These are phyloP conservation scores for Coniferiporia sulphurascens DNA, from an alignment of 1,284 basidiomycete genomes.

Conservation along the genomic window DNA sequence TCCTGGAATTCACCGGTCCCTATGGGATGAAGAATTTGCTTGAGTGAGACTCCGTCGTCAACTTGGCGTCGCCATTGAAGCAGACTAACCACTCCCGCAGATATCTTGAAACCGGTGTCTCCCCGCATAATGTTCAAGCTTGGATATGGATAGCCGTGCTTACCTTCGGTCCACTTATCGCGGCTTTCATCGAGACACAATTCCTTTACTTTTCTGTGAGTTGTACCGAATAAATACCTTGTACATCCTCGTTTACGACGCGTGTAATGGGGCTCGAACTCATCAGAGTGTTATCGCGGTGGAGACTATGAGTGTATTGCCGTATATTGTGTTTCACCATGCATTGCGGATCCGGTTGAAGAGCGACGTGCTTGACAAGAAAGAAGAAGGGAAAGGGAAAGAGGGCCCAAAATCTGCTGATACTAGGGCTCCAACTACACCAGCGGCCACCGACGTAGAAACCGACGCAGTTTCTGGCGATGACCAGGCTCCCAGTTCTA, in stretches of 20 bases:
- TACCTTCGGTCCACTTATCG: slow-evolving; percentile 7
- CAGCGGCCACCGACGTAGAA: slow-evolving; percentile 6
- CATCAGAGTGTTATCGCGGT: not conserved
- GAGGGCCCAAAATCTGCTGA: not conserved
- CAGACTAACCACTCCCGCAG: too few species aligned
- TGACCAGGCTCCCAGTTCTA: too few species aligned
- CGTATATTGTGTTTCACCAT: slow-evolving; percentile 39
- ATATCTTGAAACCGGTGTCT: too few species aligned
- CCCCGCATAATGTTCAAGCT: not conserved
- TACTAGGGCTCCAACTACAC: not conserved
- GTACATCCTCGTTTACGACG: not conserved
- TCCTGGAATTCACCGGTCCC: too few species aligned
- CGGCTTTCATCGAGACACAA: slow-evolving; percentile 8
- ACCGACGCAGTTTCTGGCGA: not conserved
- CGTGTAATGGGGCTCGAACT: too few species aligned
- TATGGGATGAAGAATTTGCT: too few species aligned
- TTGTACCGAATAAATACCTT: not conserved
- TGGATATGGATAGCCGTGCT: slow-evolving; percentile 17
- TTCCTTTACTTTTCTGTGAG: slow-evolving; percentile 7
- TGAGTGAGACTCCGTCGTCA: too few species aligned
- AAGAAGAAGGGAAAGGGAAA: not conserved
- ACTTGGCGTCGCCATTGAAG: too few species aligned
- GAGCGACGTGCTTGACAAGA: not conserved
- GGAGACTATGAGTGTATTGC: slow-evolving; percentile 33
- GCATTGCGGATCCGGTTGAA: slow-evolving; percentile 38